These are phyloP conservation scores for Rosa persica DNA, from an alignment of 306 rosid species.

Conservation along the genomic window DNA sequence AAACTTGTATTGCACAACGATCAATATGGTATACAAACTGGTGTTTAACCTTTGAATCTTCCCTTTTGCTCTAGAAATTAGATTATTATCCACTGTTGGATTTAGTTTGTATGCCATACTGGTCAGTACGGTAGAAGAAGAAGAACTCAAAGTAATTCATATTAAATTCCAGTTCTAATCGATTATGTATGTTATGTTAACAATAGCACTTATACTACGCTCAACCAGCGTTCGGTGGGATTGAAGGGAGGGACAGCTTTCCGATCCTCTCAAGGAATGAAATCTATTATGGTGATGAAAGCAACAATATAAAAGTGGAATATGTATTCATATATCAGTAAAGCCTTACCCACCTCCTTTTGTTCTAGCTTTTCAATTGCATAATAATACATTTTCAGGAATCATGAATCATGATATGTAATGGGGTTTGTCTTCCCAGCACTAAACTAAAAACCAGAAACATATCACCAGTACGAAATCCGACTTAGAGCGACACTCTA, in stretches of 20 bases:
- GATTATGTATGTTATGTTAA: neutral
- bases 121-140: neutral
- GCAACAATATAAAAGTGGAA: conserved; percentile 22
- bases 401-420: neutral
- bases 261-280: conserved; percentile 20
- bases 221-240: conserved; percentile 3
- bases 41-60: neutral
- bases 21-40: neutral
- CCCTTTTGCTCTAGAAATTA: neutral
- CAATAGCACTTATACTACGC: neutral
- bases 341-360: conserved; percentile 21
- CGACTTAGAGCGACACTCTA: conserved; percentile 30
- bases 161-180: neutral
- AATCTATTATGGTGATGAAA: conserved; percentile 3
- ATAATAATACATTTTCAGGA: conserved; percentile 6
- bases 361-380: conserved; percentile 25
- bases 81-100: neutral
- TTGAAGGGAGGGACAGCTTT: conserved; percentile 5
- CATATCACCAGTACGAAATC: conserved; percentile 4
- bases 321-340: conserved; percentile 16
- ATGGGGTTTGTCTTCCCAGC: conserved; percentile 32
- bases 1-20: neutral
- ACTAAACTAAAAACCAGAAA: conserved; percentile 25
- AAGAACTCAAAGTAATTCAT: neutral
- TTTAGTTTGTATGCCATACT: neutral